A percentile compares a stretch with the other conserved stretches of the same genome.
Evolutionary conservation across 2,329 filamentous ascomycete species (phyloP).

Genomic region (Penicillium sp.): DNA sequence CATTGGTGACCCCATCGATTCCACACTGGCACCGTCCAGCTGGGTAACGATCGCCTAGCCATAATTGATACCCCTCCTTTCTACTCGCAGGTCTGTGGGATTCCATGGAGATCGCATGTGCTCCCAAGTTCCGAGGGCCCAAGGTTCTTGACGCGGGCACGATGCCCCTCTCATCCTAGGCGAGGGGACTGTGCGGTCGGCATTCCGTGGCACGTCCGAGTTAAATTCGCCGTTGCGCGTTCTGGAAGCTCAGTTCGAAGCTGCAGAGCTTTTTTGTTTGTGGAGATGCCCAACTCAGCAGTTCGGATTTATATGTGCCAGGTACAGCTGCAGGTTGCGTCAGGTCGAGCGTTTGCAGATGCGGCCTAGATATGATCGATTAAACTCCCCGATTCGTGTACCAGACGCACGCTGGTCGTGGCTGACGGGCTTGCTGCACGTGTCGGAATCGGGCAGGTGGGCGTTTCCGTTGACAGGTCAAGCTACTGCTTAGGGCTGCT

Average conservation of each 20-base stretch:
- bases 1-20: conserved; percentile 1
- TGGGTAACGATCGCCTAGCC: background rate
- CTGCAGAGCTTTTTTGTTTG: background rate
- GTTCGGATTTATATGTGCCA: background rate
- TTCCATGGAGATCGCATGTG: background rate
- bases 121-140: background rate
- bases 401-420: conserved; percentile 6
- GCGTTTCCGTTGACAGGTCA: background rate
- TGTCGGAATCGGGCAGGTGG: conserved; percentile 4
- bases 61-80: background rate
- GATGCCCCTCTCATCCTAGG: conserved; percentile 12
- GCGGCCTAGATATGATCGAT: conserved; percentile 2
- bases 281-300: background rate
- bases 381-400: background rate
- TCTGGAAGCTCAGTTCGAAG: background rate
- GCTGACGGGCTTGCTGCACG: conserved; percentile 5
- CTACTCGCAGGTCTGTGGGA: too few relatives aligned
- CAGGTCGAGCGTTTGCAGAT: background rate
- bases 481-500: background rate
- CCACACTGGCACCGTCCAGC: conserved; percentile 2
- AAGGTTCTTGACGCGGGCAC: conserved; percentile 11
- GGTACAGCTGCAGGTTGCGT: background rate
- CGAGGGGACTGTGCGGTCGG: conserved; percentile 1
- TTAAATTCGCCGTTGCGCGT: conserved; percentile 4
- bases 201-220: conserved; percentile 4